Percentiles rank a stretch among this genome's conserved stretches.
Conservation (phyloP, 805 yeast genomes). For the Brettanomyces sp. region DNA sequence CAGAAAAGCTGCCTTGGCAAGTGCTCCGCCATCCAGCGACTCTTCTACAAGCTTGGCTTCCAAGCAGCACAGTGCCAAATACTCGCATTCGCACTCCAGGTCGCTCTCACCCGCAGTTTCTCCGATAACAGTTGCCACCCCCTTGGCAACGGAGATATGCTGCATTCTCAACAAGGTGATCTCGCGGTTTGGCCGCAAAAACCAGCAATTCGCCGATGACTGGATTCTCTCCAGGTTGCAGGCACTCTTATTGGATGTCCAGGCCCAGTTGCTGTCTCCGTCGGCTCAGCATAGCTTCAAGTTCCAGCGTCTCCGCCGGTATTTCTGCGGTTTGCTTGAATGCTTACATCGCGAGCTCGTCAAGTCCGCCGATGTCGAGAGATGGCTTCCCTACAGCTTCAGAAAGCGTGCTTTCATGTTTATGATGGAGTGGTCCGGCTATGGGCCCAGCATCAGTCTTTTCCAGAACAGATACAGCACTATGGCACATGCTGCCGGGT, state of each 20-base stretch:
- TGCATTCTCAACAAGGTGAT: constrained; percentile 67
- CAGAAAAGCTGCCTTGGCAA: background rate
- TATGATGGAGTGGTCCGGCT: constrained; percentile 92
- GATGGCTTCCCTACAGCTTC: constrained; percentile 80
- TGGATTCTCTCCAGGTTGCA: constrained; percentile 60
- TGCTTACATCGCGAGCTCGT: constrained; percentile 54
- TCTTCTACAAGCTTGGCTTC: background rate
- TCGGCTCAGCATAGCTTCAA: constrained; percentile 56
- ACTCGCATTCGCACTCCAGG: background rate
- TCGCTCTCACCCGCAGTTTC: background rate
- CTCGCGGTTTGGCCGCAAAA: constrained; percentile 46
- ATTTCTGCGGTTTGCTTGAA: constrained; percentile 75
- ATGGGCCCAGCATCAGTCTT: constrained; percentile 54
- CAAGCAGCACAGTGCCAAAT: background rate
- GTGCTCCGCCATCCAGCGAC: background rate
- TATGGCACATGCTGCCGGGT: constrained; percentile 36
- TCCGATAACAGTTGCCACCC: background rate
- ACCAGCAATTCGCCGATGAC: constrained; percentile 49
- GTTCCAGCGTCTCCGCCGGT: constrained; percentile 69
- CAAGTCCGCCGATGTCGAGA: constrained; percentile 32
- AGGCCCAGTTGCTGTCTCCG: constrained; percentile 42
- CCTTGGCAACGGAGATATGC: constrained; percentile 42
- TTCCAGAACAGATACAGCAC: constrained; percentile 57
- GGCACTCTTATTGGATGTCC: constrained; percentile 50
- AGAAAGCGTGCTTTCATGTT: constrained; percentile 73